A percentile compares a stretch with the other conserved stretches of the same genome.
Conservation (phyloP, 208 protist species). For the Phytomonas francai region DNA sequence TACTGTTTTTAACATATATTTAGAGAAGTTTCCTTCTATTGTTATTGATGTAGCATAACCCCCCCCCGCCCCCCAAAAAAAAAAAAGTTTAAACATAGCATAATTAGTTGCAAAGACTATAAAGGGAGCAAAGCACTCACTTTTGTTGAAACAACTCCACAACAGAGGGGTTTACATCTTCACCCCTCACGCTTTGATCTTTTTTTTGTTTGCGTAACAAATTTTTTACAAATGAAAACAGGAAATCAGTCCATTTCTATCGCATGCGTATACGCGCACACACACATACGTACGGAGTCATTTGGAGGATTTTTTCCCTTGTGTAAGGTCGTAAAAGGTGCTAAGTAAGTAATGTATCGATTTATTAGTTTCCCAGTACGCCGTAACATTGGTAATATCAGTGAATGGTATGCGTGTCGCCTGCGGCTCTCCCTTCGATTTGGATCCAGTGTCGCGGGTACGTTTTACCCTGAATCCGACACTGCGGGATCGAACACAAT, state of each 20-base stretch:
- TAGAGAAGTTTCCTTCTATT: slow-evolving; percentile 4
- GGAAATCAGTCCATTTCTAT: not conserved
- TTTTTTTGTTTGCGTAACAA: not conserved
- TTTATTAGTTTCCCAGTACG: not conserved
- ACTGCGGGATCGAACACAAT: slow-evolving; percentile 43
- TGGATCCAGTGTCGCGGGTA: slow-evolving; percentile 73
- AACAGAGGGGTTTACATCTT: not conserved
- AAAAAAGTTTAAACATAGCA: slow-evolving; percentile 1
- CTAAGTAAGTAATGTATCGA: slow-evolving; percentile 9
- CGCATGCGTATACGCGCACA: not conserved
- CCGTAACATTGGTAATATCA: not conserved
- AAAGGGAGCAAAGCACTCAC: not conserved
- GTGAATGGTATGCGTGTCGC: not conserved
- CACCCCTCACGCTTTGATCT: not conserved
- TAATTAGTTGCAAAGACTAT: not conserved
- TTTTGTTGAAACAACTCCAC: not conserved
- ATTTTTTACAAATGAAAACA: not conserved
- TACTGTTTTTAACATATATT: not conserved
- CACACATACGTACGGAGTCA: not conserved
- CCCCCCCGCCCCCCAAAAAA: no score
- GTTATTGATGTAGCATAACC: not conserved
- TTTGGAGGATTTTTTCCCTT: not conserved
- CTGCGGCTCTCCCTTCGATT: slow-evolving; percentile 16
- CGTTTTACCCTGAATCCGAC: slow-evolving; percentile 75
- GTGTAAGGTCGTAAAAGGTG: not conserved